Conservation (phyloP, 1,284 basidiomycete genomes). For the Pterula multifida region DNA sequence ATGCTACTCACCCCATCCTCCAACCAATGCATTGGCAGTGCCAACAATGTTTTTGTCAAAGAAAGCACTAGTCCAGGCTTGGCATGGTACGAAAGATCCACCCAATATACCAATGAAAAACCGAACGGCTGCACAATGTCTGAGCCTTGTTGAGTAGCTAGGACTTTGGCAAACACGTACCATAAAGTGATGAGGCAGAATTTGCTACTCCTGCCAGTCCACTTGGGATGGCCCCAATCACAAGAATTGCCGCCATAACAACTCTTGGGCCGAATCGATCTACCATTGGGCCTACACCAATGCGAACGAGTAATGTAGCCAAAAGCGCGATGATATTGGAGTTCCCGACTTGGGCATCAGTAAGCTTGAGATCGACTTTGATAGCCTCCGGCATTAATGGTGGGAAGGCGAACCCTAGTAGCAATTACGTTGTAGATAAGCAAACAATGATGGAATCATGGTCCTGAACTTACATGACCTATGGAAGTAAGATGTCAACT, state of each 20-base stretch:
- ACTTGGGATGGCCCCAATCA: constrained; percentile 52
- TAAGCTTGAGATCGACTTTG: constrained; percentile 40
- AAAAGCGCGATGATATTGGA: constrained; percentile 48
- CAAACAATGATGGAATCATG: no score
- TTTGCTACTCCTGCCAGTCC: constrained; percentile 44
- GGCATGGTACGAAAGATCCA: constrained; percentile 45
- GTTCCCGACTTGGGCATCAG: constrained; percentile 34
- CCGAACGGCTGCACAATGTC: constrained; percentile 10
- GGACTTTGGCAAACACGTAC: constrained; percentile 39
- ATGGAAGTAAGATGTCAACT: not conserved
- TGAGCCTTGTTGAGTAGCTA: constrained; percentile 2
- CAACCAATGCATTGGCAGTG: constrained; percentile 39
- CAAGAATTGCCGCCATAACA: constrained; percentile 46
- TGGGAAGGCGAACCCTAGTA: constrained; percentile 48
- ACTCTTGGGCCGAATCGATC: constrained; percentile 50
- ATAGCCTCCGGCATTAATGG: constrained; percentile 53
- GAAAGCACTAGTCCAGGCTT: constrained; percentile 48
- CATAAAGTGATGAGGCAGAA: constrained; percentile 33
- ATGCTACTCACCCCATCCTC: constrained; percentile 38
- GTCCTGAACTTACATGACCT: not conserved
- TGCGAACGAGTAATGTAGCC: constrained; percentile 39
- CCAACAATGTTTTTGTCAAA: constrained; percentile 53
- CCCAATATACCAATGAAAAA: constrained; percentile 37
- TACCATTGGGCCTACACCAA: constrained; percentile 42
- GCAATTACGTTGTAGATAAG: not conserved